These are phyloP conservation scores for Cyberlindnera sargentensis DNA, from an alignment of 805 yeast genomes.

Conservation along the genomic window DNA sequence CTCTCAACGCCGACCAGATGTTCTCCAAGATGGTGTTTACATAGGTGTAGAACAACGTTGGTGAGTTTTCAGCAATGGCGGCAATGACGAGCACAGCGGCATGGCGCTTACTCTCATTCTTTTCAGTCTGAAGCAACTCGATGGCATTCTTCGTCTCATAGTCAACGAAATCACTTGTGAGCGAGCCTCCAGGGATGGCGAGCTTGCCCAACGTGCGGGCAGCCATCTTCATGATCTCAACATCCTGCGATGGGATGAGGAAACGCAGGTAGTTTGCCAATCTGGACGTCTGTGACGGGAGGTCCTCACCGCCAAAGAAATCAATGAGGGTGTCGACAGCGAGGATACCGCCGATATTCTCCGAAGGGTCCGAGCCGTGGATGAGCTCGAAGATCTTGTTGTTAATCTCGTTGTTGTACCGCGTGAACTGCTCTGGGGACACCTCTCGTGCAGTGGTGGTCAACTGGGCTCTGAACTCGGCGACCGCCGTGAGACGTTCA, in stretches of 20 bases:
- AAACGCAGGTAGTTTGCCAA: slow-evolving; percentile 83
- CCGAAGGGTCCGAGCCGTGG: slow-evolving; percentile 63
- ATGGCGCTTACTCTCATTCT: slow-evolving; percentile 79
- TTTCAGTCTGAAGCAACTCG: slow-evolving; percentile 87
- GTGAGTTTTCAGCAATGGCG: slow-evolving; percentile 81
- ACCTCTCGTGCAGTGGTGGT: slow-evolving; percentile 72
- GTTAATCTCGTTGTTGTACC: slow-evolving; percentile 80
- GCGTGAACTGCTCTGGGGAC: slow-evolving; percentile 71
- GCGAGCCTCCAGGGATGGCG: slow-evolving; percentile 82
- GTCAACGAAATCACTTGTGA: slow-evolving; percentile 90
- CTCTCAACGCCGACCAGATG: slow-evolving; percentile 84
- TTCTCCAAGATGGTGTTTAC: slow-evolving; percentile 73
- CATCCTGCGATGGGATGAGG: slow-evolving; percentile 74
- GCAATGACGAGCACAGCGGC: slow-evolving; percentile 82
- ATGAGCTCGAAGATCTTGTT: slow-evolving; percentile 80
- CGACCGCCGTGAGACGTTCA: slow-evolving; percentile 47
- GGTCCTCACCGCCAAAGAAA: slow-evolving; percentile 78
- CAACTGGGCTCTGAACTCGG: slow-evolving; percentile 62
- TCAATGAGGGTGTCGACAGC: slow-evolving; percentile 87
- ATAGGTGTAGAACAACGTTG: slow-evolving; percentile 73
- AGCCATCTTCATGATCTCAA: slow-evolving; percentile 80
- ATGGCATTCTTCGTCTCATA: slow-evolving; percentile 83
- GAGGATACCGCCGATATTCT: slow-evolving; percentile 82
- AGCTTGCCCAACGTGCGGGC: slow-evolving; percentile 82
- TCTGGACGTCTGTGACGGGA: slow-evolving; percentile 82